Base-by-base conservation (phyloP, 495 filamentous ascomycete genomes). In the Aspergillus diversus region DNA sequence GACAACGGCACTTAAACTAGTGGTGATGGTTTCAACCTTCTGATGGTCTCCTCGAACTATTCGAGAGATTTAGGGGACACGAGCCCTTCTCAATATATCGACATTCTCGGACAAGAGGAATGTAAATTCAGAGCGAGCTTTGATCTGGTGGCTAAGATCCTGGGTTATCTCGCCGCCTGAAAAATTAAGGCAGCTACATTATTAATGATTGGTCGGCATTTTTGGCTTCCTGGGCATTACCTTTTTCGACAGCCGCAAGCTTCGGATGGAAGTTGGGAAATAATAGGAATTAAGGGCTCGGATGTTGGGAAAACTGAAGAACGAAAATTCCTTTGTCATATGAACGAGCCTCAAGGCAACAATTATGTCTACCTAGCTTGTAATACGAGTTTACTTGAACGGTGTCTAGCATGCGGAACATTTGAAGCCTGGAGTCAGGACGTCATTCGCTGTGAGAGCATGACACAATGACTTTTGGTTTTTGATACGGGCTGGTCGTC, bases 391-490 rank as follows among this genome's bases (percentile, higher is more conserved):
- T 27, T 2, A 27, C 21, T 27, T 27, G 21, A 27, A 27, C 21
- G 21, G 21, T 2, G 21, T 27, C 21, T 2, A 27, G 21, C 21
- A 27, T 27, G 21, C 21, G 2, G 2, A 27, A 2, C 21, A 27
- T 27, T 2, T 1, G 21, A 27, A 27, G 2, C 21, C 21, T 27
- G 21, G 21, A 27, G 21, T 27, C 21, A 2, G 21, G 21, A 27
- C 21, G 21, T 27, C 21, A 27, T 27, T 27, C 2, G 21, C 2
- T 27, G 2, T 27, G 1, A 2, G 21, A 27, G 21, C 21, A 43
- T 43, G 39, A 43, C 39, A 43, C n/a, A 43, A 43, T 43, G 39
- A 43, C 39, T 39, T 39, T 39, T n/a, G n/a, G n/a, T n/a, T n/a
- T n/a, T n/a, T n/a, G n/a, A n/a, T n/a, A n/a, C n/a, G n/a, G n/a